These are phyloP conservation scores for Paspalum vaginatum DNA, from an alignment of 176 grass and related monocot genomes.

Conservation along the genomic window DNA sequence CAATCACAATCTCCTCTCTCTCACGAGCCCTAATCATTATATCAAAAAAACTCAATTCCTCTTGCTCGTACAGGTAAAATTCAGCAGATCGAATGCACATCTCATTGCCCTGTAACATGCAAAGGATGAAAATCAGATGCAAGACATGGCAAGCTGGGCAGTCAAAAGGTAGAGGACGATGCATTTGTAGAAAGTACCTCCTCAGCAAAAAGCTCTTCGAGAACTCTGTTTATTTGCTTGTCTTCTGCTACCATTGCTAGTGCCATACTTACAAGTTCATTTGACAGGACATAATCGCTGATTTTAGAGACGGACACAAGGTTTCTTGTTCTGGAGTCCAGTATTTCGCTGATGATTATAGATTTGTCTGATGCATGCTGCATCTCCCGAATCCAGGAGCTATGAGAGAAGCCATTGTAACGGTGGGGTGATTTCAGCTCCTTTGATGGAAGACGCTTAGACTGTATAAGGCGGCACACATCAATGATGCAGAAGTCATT, in stretches of 20 bases:
- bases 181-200: slow-evolving; percentile 54
- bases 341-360: slow-evolving; percentile 96
- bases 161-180: neutral
- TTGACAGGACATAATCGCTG: slow-evolving; percentile 93
- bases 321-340: slow-evolving; percentile 96
- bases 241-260: slow-evolving; percentile 99
- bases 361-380: slow-evolving; percentile 98
- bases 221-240: slow-evolving; percentile 97
- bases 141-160: neutral
- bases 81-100: slow-evolving; percentile 90
- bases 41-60: slow-evolving; percentile 93
- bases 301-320: slow-evolving; percentile 97
- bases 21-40: slow-evolving; percentile 86
- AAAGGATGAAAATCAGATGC: slow-evolving; percentile 15
- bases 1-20: slow-evolving; percentile 91
- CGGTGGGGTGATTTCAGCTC: slow-evolving; percentile 70
- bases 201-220: slow-evolving; percentile 96
- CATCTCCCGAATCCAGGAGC: slow-evolving; percentile 96
- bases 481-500: slow-evolving; percentile 32
- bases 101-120: slow-evolving; percentile 79
- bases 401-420: slow-evolving; percentile 65
- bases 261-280: slow-evolving; percentile 98
- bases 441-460: slow-evolving; percentile 86
- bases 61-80: slow-evolving; percentile 94
- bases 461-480: slow-evolving; percentile 58